phyloP scores from a whole-genome alignment of 768 basidiomycete genomes.

The Kwoniella botswanensis region DNA sequence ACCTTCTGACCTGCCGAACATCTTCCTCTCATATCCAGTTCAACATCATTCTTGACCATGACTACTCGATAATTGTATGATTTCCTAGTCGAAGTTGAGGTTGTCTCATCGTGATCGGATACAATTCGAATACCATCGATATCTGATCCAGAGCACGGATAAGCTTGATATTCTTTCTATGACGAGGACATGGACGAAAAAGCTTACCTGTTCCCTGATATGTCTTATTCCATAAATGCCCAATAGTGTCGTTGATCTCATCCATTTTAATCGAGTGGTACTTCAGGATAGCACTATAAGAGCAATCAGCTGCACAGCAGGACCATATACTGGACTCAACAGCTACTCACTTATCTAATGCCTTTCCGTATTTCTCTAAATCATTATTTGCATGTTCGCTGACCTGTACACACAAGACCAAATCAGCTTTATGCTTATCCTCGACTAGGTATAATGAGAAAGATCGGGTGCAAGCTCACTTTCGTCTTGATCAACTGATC shows the following conservation, averaged over 20 bases:
- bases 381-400: constrained; percentile 98
- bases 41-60: constrained; percentile 98
- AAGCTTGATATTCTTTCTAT: not conserved
- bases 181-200: too few species aligned
- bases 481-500: constrained; percentile 94
- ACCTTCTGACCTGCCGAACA: constrained; percentile 99
- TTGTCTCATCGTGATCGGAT: constrained; percentile 88
- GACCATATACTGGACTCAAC: not conserved
- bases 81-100: constrained; percentile 69
- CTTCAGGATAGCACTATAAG: constrained; percentile 90
- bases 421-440: not conserved
- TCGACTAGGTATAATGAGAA: not conserved
- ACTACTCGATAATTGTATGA: constrained; percentile 99
- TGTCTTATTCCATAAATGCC: constrained; percentile 96
- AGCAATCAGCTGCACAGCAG: constrained; percentile 8
- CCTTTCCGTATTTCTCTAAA: constrained; percentile 96
- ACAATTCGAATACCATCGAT: constrained; percentile 96
- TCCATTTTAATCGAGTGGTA: constrained; percentile 98
- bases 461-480: constrained; percentile 61
- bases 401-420: constrained; percentile 64
- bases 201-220: constrained; percentile 94
- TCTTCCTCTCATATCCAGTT: constrained; percentile 99
- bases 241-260: constrained; percentile 98
- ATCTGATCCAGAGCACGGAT: constrained; percentile 63
- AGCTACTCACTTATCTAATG: constrained; percentile 82